Evolutionary conservation across 371 early-diverging fungal species (phyloP).

Genomic region (Syncephalastrum sp.): DNA sequence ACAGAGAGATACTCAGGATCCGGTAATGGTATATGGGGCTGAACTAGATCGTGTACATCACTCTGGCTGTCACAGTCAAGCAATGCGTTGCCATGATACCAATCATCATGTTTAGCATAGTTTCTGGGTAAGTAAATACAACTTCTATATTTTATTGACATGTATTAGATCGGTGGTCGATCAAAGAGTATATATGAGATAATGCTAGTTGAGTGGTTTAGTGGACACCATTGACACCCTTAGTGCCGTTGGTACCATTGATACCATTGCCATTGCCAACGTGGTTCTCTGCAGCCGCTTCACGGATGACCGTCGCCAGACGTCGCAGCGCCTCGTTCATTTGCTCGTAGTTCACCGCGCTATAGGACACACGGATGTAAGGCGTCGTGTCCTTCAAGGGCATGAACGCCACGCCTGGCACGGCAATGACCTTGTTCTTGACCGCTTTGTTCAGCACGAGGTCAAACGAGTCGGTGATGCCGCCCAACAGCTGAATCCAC

Average conservation of each 20-base stretch:
- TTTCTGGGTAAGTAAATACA: no score
- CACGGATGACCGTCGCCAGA: constrained; percentile 43
- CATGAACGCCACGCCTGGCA: constrained; percentile 66
- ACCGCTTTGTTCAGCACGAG: constrained; percentile 65
- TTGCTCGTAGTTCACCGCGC: constrained; percentile 58
- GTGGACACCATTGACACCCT: no score
- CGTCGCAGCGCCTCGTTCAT: constrained; percentile 67
- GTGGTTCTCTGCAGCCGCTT: constrained; percentile 15
- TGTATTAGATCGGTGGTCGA: no score
- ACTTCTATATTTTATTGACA: no score
- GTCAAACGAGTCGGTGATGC: constrained; percentile 62
- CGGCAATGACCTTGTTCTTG: constrained; percentile 68
- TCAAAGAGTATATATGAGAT: no score
- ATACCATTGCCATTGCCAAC: neutral
- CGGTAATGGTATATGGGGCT: no score
- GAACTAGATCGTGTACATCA: no score
- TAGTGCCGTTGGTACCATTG: neutral
- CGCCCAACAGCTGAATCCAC: constrained; percentile 70
- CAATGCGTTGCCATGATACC: no score
- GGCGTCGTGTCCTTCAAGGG: constrained; percentile 25
- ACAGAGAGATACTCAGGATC: no score
- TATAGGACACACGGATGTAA: constrained; percentile 67
- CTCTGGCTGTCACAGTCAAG: no score
- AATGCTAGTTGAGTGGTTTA: no score
- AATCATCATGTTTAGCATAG: no score